phyloP scores from a whole-genome alignment of 148 eudicot species.

The Nyssa sinensis region DNA sequence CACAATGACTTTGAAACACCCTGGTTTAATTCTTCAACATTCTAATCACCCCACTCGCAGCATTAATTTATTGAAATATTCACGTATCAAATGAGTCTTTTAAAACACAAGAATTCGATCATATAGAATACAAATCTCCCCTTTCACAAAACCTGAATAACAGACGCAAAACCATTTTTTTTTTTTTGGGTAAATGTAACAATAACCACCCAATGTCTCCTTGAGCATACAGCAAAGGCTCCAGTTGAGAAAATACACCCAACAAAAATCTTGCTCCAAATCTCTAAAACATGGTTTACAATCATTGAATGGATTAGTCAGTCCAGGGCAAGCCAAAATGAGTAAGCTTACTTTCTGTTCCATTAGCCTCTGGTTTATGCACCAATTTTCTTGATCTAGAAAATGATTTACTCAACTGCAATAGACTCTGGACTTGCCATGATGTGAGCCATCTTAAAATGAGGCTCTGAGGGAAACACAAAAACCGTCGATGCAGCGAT shows the following conservation, averaged over 20 bases:
- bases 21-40: too few relatives aligned
- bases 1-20: too few relatives aligned
- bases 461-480: constrained; percentile 81
- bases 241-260: not conserved
- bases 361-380: not conserved
- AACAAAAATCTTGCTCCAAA: not conserved
- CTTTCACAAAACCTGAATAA: not conserved
- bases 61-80: not conserved
- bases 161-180: not conserved
- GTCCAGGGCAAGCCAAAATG: not conserved
- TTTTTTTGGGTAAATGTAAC: not conserved
- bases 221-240: not conserved
- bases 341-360: not conserved
- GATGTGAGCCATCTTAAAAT: constrained; percentile 31
- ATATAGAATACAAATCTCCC: not conserved
- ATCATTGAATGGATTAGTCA: not conserved
- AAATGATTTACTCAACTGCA: constrained; percentile 37
- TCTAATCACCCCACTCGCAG: not conserved
- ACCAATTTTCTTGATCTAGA: constrained; percentile 1
- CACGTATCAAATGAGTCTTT: not conserved
- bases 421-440: constrained; percentile 28
- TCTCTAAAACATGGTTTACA: not conserved
- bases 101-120: not conserved
- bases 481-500: constrained; percentile 64
- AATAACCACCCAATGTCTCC: not conserved